Evolutionary conservation across 1,139 yeast genomes (phyloP).

Genomic region (Candida sp.): DNA sequence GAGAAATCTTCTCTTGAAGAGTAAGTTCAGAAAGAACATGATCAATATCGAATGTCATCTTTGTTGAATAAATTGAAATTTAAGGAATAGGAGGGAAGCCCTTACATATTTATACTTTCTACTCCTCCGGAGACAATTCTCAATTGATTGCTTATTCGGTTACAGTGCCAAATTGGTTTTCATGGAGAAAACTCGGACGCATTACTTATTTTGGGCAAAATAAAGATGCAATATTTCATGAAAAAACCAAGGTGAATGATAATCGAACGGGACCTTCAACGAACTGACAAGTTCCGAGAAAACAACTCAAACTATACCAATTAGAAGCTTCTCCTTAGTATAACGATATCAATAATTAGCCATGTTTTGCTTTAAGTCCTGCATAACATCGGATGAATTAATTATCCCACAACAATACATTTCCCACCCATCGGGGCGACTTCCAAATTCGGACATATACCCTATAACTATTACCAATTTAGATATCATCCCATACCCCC

Average conservation of each 20-base stretch:
- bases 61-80: not conserved
- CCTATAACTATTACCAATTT: no score
- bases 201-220: not conserved
- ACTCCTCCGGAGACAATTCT: no score
- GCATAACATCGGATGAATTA: no score
- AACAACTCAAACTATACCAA: not conserved
- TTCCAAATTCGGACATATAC: no score
- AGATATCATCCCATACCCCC: no score
- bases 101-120: no score
- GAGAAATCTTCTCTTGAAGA: conserved; percentile 44
- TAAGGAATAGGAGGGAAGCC: no score
- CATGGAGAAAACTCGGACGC: not conserved
- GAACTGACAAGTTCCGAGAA: not conserved
- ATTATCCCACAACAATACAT: no score
- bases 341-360: not conserved
- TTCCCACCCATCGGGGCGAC: no score
- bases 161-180: not conserved
- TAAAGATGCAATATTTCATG: not conserved
- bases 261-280: no score
- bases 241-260: not conserved
- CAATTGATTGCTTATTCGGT: not conserved
- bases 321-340: not conserved
- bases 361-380: no score
- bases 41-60: conserved; percentile 34
- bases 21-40: conserved; percentile 39